Evolutionary conservation across 345 rosid genomes (phyloP).

Genomic region (Acer campestre): DNA sequence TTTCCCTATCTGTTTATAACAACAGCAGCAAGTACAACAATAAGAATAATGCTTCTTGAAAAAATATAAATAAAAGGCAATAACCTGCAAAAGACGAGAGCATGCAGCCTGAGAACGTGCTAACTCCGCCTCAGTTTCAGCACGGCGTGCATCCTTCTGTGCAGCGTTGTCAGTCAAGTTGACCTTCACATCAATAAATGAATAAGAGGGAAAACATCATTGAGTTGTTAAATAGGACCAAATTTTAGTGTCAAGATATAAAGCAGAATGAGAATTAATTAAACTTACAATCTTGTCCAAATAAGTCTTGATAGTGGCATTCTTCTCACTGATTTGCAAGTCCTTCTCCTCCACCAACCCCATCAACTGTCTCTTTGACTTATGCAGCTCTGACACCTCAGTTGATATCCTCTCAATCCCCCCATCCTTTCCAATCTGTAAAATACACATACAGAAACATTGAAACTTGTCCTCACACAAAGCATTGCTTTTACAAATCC

Average conservation of each 20-base stretch:
- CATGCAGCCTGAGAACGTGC: constrained; percentile 61
- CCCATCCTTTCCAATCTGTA: constrained; percentile 83
- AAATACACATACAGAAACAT: not conserved
- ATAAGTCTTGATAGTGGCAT: constrained; percentile 62
- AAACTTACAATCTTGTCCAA: constrained; percentile 78
- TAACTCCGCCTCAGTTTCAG: constrained; percentile 71
- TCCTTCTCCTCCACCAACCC: constrained; percentile 86
- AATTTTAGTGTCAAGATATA: not conserved
- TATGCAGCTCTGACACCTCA: constrained; percentile 73
- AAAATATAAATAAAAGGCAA: not conserved
- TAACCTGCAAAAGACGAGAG: constrained; percentile 79
- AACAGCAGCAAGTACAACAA: not conserved
- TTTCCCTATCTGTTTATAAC: not conserved
- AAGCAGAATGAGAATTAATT: constrained; percentile 2
- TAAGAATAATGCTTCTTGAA: not conserved
- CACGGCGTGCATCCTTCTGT: constrained; percentile 62
- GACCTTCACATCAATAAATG: constrained; percentile 45
- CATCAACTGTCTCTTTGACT: constrained; percentile 85
- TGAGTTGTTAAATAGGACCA: not conserved
- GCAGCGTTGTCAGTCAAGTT: constrained; percentile 66
- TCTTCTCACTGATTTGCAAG: constrained; percentile 77
- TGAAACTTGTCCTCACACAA: not conserved
- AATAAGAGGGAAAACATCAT: not conserved
- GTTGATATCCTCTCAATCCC: constrained; percentile 69
- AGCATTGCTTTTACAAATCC: not conserved